These are phyloP conservation scores for Guillardia theta DNA, from an alignment of 78 protist genomes.

Conservation along the genomic window DNA sequence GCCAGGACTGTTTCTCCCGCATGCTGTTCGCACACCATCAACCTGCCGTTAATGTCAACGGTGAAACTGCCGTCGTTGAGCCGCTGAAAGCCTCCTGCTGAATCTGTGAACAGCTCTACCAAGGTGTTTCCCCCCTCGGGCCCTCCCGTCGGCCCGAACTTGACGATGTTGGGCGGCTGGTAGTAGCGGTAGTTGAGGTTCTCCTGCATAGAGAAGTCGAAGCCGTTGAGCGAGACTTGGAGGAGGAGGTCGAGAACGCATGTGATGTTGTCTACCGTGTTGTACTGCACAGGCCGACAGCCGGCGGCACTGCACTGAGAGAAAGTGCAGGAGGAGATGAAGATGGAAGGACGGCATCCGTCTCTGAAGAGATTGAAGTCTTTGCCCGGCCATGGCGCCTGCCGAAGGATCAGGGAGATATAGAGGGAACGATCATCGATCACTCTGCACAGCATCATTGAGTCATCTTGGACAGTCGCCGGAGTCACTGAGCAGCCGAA, in stretches of 20 bases:
- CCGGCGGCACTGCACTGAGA: neutral
- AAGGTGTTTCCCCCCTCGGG: neutral
- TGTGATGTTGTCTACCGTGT: neutral
- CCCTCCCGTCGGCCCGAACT: neutral
- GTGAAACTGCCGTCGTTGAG: neutral
- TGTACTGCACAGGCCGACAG: neutral
- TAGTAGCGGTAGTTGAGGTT: neutral
- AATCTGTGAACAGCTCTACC: neutral
- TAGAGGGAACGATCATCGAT: no score
- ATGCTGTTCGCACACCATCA: neutral
- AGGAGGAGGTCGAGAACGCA: neutral
- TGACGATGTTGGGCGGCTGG: neutral
- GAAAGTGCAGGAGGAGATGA: neutral
- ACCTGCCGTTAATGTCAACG: neutral
- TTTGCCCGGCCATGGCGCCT: neutral
- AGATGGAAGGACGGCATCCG: neutral
- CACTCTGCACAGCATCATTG: neutral
- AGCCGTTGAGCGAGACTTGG: neutral
- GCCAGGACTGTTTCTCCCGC: neutral
- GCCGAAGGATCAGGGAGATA: neutral
- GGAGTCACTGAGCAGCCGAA: neutral
- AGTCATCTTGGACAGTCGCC: neutral
- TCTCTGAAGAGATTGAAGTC: neutral
- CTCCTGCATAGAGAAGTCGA: neutral
- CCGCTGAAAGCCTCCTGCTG: neutral